Evolutionary conservation across 2,329 filamentous ascomycete species (phyloP), one percentile per base, ranked within the genome.

Genomic region (Claviceps arundinis): DNA sequence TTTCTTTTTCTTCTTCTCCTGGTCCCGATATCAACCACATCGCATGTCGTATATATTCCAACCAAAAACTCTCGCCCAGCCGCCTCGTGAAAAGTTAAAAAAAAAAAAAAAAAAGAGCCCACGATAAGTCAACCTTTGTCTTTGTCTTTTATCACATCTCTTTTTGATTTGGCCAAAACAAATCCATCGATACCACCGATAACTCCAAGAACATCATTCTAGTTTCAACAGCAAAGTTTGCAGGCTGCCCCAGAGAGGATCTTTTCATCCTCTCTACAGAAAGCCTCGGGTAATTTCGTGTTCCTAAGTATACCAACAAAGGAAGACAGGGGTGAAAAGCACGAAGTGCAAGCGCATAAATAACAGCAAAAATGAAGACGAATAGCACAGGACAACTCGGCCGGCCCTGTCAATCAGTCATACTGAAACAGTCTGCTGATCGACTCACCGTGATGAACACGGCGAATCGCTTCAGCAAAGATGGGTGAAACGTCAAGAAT

Each of bases 361-460:
- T 46, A 16, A 46, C 11, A 17, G 24, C 24, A 22, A 19, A 8
- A 37, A 17, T 3, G 9, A 17, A 26, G 43, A 45, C 14, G 14
- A 45, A 13, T 5, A 45, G n/a, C 5, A 24, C 13, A 14, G 24
- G 22, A 44, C 42, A 13, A 26, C 19, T 7, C 13, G 5, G 26
- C 14, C 11, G 22, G 41, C 30, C 9, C 30, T 34, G 30, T 30
- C 3, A 14, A 22, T 58, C 47, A 64, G 58, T 58, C 55, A 54
- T 68, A 65, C 59, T 70, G 66, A 57, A 98, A 98, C 50, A 98
- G 77, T 55, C 93, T 88, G 66, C 89, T 95, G 70, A 98, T 95
- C 63, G 89, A 95, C 73, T 98, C 93, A 62, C 93, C 93, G 68
- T 97, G 90, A 70, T 98, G 93, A 54, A 97, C 91, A 56, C 93